phyloP scores from a whole-genome alignment of 257 asterid genomes.

The Avicennia marina region DNA sequence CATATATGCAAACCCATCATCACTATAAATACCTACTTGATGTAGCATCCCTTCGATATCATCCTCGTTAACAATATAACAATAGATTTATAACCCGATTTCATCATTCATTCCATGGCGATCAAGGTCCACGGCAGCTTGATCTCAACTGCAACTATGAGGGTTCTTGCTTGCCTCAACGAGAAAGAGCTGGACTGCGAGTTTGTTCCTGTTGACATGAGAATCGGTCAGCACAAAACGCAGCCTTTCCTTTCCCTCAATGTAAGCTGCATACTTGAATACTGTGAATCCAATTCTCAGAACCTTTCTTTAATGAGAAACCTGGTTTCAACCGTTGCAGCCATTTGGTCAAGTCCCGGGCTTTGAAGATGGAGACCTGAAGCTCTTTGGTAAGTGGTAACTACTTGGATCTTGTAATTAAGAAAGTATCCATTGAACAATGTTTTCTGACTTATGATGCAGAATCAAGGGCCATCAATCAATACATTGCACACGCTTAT shows the following conservation, averaged over 20 bases:
- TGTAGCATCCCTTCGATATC: too few relatives aligned
- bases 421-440: too few relatives aligned
- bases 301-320: not conserved
- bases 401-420: not conserved
- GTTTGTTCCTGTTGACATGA: slow-evolving; percentile 34
- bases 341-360: slow-evolving; percentile 50
- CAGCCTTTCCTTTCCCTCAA: slow-evolving; percentile 44
- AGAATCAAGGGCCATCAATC: slow-evolving; percentile 72
- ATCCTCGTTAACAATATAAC: too few relatives aligned
- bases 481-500: slow-evolving; percentile 40
- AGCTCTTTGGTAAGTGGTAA: slow-evolving; percentile 35
- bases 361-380: slow-evolving; percentile 45
- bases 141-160: slow-evolving; percentile 33
- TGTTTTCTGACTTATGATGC: not conserved
- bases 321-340: slow-evolving; percentile 19
- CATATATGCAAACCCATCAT: too few relatives aligned
- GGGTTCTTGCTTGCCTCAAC: slow-evolving; percentile 36
- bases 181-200: slow-evolving; percentile 48
- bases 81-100: too few relatives aligned
- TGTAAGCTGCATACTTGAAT: slow-evolving; percentile 20
- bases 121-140: slow-evolving; percentile 21
- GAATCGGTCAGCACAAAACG: slow-evolving; percentile 41
- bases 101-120: too few relatives aligned
- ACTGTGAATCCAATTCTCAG: not conserved
- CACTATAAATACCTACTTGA: too few relatives aligned